Evolutionary conservation across 352 stramenopile genomes (phyloP).

Genomic region (Aphanomyces invadans): DNA sequence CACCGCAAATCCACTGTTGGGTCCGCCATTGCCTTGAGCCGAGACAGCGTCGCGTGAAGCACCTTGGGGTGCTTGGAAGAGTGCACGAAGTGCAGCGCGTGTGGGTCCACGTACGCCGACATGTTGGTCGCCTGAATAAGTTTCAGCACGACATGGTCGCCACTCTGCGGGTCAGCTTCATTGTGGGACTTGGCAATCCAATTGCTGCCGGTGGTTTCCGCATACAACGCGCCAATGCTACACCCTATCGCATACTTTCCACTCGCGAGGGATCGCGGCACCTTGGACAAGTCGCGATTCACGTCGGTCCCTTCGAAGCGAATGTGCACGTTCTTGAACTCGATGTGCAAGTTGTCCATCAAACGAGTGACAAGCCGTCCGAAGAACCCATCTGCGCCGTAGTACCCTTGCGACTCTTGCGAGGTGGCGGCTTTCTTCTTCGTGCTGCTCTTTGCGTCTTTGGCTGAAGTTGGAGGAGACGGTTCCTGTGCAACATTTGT

Average conservation of each 20-base stretch:
- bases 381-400: constrained; percentile 82
- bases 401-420: constrained; percentile 57
- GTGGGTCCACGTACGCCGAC: constrained; percentile 81
- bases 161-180: constrained; percentile 29
- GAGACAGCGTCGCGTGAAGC: constrained; percentile 58
- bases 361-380: constrained; percentile 83
- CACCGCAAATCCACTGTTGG: constrained; percentile 41
- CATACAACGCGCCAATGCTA: constrained; percentile 73
- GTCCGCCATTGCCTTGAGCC: constrained; percentile 78
- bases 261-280: background rate
- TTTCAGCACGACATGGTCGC: constrained; percentile 72
- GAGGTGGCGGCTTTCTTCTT: background rate
- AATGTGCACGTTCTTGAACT: constrained; percentile 82
- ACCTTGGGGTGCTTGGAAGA: constrained; percentile 70
- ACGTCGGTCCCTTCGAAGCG: constrained; percentile 51
- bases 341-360: constrained; percentile 86
- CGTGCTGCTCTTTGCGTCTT: background rate
- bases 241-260: constrained; percentile 67
- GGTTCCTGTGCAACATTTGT: constrained; percentile 60
- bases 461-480: background rate
- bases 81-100: constrained; percentile 81
- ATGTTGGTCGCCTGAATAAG: constrained; percentile 80
- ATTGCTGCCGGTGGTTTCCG: constrained; percentile 77
- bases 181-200: constrained; percentile 55
- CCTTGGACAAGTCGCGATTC: background rate